Evolutionary conservation across 2,329 filamentous ascomycete species (phyloP).

Genomic region (Xylariaceae sp.): DNA sequence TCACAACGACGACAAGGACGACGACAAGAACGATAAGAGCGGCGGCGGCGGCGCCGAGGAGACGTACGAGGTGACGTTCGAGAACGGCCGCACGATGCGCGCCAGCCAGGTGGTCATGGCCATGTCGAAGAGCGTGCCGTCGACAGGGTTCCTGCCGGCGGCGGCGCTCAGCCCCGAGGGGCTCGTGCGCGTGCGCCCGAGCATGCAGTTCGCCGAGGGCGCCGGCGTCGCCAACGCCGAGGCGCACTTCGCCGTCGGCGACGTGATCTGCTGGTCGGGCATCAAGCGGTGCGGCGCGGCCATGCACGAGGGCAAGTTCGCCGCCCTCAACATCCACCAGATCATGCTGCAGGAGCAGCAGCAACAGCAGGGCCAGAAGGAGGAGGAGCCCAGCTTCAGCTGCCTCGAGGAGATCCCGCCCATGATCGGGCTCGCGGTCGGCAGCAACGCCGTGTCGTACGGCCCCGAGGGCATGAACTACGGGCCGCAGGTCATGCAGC

Average conservation of each 20-base stretch:
- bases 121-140: constrained; percentile 54
- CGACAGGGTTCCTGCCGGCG: constrained; percentile 54
- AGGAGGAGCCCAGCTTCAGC: constrained; percentile 35
- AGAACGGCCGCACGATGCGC: constrained; percentile 50
- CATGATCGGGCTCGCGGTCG: constrained; percentile 65
- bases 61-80: constrained; percentile 46
- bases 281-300: constrained; percentile 74
- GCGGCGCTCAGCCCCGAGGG: constrained; percentile 55
- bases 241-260: constrained; percentile 62
- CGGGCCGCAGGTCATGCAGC: constrained; percentile 55
- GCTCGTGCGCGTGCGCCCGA: constrained; percentile 55
- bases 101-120: constrained; percentile 64
- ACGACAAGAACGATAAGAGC: too few species aligned
- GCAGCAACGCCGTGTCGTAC: constrained; percentile 60
- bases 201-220: constrained; percentile 29
- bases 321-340: constrained; percentile 61
- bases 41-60: constrained; percentile 6
- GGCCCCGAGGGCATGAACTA: constrained; percentile 49
- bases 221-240: constrained; percentile 50
- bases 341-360: constrained; percentile 41
- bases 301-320: constrained; percentile 64
- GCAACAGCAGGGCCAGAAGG: constrained; percentile 2
- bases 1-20: constrained; percentile 4
- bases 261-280: constrained; percentile 63
- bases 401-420: constrained; percentile 48